Conservation (phyloP, 2,329 filamentous ascomycete genomes). For the Colletotrichum tropicale region DNA sequence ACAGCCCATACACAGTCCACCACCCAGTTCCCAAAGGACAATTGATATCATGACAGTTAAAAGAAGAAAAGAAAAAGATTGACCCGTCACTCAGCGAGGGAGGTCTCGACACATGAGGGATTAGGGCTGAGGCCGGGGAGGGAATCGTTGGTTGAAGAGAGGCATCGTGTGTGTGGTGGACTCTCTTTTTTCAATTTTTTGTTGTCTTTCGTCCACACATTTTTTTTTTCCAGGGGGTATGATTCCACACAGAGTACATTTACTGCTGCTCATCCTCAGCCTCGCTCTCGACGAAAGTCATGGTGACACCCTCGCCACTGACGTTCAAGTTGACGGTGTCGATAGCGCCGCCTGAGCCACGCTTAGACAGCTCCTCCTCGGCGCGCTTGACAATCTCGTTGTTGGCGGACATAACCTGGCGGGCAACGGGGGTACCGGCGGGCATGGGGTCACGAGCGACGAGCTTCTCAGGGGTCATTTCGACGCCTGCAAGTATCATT, state of each 20-base stretch:
- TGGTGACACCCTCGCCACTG: conserved; percentile 47
- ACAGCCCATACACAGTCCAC: background rate
- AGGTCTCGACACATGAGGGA: background rate
- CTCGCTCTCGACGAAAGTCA: conserved; percentile 51
- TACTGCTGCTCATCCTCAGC: conserved; percentile 34
- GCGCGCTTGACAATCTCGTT: conserved; percentile 13
- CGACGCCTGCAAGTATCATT: conserved; percentile 5
- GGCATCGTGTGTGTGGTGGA: background rate
- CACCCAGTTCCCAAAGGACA: background rate
- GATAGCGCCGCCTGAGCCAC: conserved; percentile 30
- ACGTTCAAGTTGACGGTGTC: conserved; percentile 51
- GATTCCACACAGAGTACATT: conserved; percentile 2
- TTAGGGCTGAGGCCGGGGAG: conserved; percentile 1
- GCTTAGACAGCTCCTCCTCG: conserved; percentile 17
- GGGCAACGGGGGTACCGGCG: background rate
- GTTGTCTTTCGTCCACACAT: background rate
- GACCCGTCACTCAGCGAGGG: background rate
- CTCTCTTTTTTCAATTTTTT: background rate
- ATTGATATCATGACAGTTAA: conserved; percentile 16
- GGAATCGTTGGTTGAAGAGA: background rate
- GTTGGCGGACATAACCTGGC: background rate
- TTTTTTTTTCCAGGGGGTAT: background rate
- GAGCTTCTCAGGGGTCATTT: conserved; percentile 13
- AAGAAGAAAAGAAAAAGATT: background rate
- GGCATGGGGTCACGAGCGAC: conserved; percentile 11